Evolutionary conservation across 495 filamentous ascomycete genomes (phyloP), one percentile per base, ranked within the genome.

Genomic region (Talaromyces borbonicus): DNA sequence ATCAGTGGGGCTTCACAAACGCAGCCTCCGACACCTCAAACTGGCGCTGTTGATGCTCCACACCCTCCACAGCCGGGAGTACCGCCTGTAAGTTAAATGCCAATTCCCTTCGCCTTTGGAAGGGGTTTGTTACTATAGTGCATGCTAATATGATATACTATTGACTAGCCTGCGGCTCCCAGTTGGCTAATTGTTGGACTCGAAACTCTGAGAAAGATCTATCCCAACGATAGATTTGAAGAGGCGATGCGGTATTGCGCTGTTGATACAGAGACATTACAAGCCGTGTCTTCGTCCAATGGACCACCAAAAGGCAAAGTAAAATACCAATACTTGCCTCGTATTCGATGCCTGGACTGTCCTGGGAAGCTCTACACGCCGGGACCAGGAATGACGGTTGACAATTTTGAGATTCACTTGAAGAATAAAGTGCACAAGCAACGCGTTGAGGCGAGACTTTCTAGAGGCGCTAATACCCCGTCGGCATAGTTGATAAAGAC

Each of bases 361-460:
- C 85, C 90, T 2, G 87, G 88, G 26, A 96, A 95, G 59, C 66
- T 94, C 24, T 98, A 98, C 59, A 95, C 84, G 0, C 83, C 87
- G 1, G 84, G 85, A 0, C 90, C 90, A 0, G 86, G 79, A 18
- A 80, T 73, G 56, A 87, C 88, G 0, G 82, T 88, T 8, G 80
- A 81, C n/a, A 89, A 92, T 56, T 95, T 95, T 47, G 83, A 90
- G 63, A 80, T 90, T 5, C 89, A 95, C 65, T 67, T 94, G n/a
- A 82, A 77, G 53, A 92, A 93, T 62, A 65, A 79, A 29, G 61
- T 73, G 16, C 92, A 96, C 67, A 79, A 82, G 56, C 77, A 85
- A 55, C 77, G 71, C 48, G 88, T 94, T 22, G 79, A 83, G 58
- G 63, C 66, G 49, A 66, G 82, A 26, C 44, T 72, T 9, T 46